These are phyloP conservation scores for Scenedesmus sp. DNA, from an alignment of 163 green algal genomes.

Conservation along the genomic window DNA sequence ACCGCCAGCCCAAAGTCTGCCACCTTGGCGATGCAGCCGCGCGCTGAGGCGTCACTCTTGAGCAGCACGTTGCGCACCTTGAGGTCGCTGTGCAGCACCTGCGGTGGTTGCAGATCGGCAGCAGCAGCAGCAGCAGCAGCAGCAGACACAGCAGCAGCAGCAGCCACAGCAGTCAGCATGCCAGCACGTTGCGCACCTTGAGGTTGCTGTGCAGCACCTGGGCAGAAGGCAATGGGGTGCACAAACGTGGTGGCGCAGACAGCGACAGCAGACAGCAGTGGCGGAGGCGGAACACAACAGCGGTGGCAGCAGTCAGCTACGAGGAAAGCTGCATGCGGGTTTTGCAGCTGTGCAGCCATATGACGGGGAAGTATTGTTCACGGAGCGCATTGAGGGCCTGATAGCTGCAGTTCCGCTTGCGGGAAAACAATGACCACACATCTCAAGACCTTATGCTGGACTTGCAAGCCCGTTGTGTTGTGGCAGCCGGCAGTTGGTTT, in stretches of 20 bases:
- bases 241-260: no score
- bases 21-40: slow-evolving; percentile 37
- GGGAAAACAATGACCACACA: background rate
- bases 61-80: slow-evolving; percentile 49
- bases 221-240: no score
- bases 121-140: background rate
- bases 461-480: background rate
- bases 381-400: background rate
- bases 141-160: background rate
- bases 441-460: background rate
- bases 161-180: background rate
- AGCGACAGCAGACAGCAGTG: no score
- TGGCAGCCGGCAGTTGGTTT: background rate
- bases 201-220: no score
- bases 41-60: slow-evolving; percentile 2
- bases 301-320: no score
- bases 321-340: no score
- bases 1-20: slow-evolving; percentile 50
- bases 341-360: no score
- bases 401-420: background rate
- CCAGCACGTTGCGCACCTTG: no score
- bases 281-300: no score
- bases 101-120: no score
- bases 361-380: no score
- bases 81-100: slow-evolving; percentile 41